phyloP scores from a whole-genome alignment of 1,284 basidiomycete species.

The Heterobasidion annosum region DNA sequence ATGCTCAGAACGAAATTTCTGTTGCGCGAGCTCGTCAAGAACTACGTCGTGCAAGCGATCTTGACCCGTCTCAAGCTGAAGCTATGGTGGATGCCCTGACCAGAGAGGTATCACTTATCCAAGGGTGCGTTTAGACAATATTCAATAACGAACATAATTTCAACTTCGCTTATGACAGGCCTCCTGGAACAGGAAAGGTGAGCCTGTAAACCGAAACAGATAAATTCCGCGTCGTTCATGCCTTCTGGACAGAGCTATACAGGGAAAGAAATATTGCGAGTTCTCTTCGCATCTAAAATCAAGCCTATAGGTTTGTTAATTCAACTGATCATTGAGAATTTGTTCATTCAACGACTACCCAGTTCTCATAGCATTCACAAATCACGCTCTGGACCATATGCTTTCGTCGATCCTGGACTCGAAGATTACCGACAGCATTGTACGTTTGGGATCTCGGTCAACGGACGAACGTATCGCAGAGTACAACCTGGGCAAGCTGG shows the following conservation, averaged over 20 bases:
- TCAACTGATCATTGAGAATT: not conserved
- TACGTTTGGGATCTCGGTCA: slow-evolving; percentile 10
- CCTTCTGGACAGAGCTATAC: slow-evolving; percentile 9
- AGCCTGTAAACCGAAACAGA: too few species aligned
- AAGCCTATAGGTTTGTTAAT: slow-evolving; percentile 10
- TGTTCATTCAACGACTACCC: not conserved
- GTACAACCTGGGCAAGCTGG: slow-evolving; percentile 13
- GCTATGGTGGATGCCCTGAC: slow-evolving; percentile 10
- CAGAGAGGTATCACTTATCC: slow-evolving; percentile 12
- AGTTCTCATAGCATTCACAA: slow-evolving; percentile 14
- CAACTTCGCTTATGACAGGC: slow-evolving; percentile 1
- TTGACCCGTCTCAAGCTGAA: slow-evolving; percentile 13
- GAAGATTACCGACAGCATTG: slow-evolving; percentile 9
- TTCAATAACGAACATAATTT: too few species aligned
- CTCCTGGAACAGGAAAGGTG: slow-evolving; percentile 15
- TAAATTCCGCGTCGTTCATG: not conserved
- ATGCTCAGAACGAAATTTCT: slow-evolving; percentile 11
- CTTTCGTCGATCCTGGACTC: slow-evolving; percentile 9
- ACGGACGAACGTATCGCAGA: slow-evolving; percentile 9
- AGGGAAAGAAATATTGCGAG: slow-evolving; percentile 12
- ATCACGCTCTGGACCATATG: slow-evolving; percentile 14
- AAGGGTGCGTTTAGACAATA: slow-evolving; percentile 8
- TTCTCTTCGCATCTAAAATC: slow-evolving; percentile 11
- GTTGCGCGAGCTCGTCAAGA: slow-evolving; percentile 9
- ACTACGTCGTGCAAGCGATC: slow-evolving; percentile 4